Conservation (phyloP, 495 filamentous ascomycete genomes). For the Lophiotrema nucula region DNA sequence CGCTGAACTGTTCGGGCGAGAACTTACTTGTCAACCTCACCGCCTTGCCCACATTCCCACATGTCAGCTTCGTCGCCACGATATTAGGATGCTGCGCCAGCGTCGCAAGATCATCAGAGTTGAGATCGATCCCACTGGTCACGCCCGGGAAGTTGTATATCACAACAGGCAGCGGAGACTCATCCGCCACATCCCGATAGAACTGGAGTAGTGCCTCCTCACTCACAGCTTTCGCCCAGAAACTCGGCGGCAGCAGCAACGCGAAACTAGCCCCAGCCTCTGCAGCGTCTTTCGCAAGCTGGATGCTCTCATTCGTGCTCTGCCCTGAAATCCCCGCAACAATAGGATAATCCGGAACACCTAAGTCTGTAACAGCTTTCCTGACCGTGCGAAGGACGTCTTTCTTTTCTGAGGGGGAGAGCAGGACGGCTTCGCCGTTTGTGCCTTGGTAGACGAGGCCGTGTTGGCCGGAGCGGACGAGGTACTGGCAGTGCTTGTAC, state of each 20-base stretch:
- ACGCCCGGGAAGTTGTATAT: conserved; percentile 23
- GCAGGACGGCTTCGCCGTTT: conserved; percentile 19
- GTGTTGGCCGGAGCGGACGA: conserved; percentile 8
- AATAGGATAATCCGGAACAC: conserved; percentile 16
- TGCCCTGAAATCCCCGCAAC: conserved; percentile 17
- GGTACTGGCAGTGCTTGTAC: conserved; percentile 20
- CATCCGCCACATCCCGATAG: conserved; percentile 21
- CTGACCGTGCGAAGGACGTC: conserved; percentile 1
- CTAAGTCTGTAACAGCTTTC: conserved; percentile 10
- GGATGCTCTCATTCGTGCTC: conserved; percentile 17
- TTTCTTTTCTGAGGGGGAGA: conserved; percentile 10
- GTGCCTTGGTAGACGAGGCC: conserved; percentile 27
- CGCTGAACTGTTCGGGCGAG: conserved; percentile 10
- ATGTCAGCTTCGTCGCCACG: conserved; percentile 16
- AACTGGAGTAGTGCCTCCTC: conserved; percentile 15
- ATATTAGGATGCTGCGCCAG: conserved; percentile 19
- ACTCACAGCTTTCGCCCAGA: conserved; percentile 13
- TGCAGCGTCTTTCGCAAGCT: conserved; percentile 9
- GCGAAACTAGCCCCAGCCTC: conserved; percentile 20
- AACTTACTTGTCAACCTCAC: conserved; percentile 10
- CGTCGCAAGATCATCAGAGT: conserved; percentile 10
- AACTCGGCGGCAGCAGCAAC: conserved; percentile 15
- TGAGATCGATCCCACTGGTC: conserved; percentile 19
- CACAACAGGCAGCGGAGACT: conserved; percentile 8
- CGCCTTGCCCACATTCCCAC: conserved; percentile 18